Evolutionary conservation across 2,329 filamentous ascomycete genomes (phyloP).

Genomic region (Fusarium udum): DNA sequence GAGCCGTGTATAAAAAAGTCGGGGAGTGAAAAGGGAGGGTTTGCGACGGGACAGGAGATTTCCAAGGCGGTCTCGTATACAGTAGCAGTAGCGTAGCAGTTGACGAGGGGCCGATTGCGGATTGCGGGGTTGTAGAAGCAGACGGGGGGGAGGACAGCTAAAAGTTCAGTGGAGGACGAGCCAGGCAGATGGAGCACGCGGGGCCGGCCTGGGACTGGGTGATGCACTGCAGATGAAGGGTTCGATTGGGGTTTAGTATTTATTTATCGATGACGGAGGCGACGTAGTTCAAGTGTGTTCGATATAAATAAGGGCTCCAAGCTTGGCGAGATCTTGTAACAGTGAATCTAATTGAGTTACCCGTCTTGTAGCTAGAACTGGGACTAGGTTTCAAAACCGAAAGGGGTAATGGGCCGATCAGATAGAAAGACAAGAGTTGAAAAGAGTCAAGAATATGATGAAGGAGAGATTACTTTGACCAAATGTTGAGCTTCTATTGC

Average conservation of each 20-base stretch:
- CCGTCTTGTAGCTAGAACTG: background rate
- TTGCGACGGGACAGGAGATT: constrained; percentile 23
- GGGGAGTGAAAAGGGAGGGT: constrained; percentile 4
- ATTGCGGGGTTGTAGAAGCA: constrained; percentile 41
- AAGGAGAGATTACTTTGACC: background rate
- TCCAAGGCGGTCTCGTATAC: constrained; percentile 31
- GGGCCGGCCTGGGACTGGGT: constrained; percentile 12
- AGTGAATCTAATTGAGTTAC: background rate
- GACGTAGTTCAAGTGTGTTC: background rate
- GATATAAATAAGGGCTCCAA: background rate
- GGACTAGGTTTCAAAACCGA: constrained; percentile 8
- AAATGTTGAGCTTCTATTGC: background rate
- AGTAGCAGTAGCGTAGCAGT: constrained; percentile 12
- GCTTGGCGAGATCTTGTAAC: background rate
- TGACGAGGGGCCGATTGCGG: constrained; percentile 37
- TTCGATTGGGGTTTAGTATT: background rate
- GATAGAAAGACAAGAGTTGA: background rate
- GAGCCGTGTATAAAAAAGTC: constrained; percentile 2
- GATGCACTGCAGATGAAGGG: constrained; percentile 4
- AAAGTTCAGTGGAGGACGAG: constrained; percentile 9
- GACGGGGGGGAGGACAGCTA: constrained; percentile 14
- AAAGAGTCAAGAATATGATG: background rate
- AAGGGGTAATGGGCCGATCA: constrained; percentile 6
- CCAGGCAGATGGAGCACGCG: constrained; percentile 13
- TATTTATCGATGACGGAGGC: background rate